Evolutionary conservation across 805 yeast species (phyloP), one percentile per base, ranked within the genome.

Genomic region (Middelhovenomyces tepae): DNA sequence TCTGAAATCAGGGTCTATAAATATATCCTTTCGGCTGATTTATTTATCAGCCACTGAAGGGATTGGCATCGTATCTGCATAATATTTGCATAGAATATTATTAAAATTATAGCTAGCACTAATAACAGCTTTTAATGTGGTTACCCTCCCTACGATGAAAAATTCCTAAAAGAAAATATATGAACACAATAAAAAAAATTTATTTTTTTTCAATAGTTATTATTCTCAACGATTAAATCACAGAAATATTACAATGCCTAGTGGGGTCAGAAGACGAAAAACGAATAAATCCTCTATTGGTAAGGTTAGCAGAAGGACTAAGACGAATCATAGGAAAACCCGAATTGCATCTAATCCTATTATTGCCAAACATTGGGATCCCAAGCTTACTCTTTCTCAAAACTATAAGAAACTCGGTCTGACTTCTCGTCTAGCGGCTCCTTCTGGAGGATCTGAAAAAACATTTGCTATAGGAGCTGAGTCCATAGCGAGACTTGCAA

Each of bases 331-430:
- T 46, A 71, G 80, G 52, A 68, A 77, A 45, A 62, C 78, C 38
- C 75, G 75, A 40, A 73, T 82, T 20, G 67, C 67, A 30, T 67
- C 82, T 0, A 84, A 85, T 51, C 82, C 94, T 2, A 72, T 91
- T 42, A 81, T 91, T 42, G 93, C 85, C 4, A 82, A 75, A 21
- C 71, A 86, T 56, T 91, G 98, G 98, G 95, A 91, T 58, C 71
- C 75, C 38, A 69, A 71, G 8, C 65, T 78, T 36, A 87, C 97
- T 0, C 61, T 87, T 39, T 68, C 75, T 33, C 97, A 91, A 54
- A 91, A 91, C 56, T 89, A 91, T 60, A 77, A 78, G 47, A 73
- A 66, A 42, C 60, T 91, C 18, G 98, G 98, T 3, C 64, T 91
- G 34, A 64, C 74, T 22, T 67, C 81, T 7, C 73, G 75, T 45